Evolutionary conservation across 495 filamentous ascomycete species (phyloP).

Genomic region (Astrothelium macrocarpum): DNA sequence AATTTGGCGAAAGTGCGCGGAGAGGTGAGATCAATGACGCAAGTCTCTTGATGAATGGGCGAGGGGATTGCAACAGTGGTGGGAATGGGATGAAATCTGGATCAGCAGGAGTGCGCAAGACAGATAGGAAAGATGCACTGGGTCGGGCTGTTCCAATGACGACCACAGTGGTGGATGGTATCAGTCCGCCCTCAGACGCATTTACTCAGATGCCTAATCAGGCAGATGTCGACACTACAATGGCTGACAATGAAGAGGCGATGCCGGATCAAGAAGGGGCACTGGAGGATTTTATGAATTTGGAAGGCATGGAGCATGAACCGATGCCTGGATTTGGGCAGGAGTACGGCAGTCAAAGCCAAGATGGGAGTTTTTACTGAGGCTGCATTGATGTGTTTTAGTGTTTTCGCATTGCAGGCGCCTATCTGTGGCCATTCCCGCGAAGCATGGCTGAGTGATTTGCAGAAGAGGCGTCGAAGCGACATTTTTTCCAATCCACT

Average conservation of each 20-base stretch:
- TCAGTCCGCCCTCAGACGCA: constrained; percentile 19
- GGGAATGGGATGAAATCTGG: constrained; percentile 1
- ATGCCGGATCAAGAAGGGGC: constrained; percentile 5
- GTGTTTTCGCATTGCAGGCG: neutral
- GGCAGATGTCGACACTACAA: neutral
- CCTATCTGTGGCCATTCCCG: no score
- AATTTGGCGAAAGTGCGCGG: constrained; percentile 32
- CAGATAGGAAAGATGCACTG: constrained; percentile 36
- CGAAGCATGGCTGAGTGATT: no score
- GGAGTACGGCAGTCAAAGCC: constrained; percentile 20
- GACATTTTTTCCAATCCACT: no score
- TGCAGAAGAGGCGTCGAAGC: no score
- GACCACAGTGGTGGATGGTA: constrained; percentile 29
- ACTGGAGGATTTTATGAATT: constrained; percentile 23
- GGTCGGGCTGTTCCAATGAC: constrained; percentile 35
- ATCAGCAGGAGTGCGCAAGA: constrained; percentile 23
- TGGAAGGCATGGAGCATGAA: constrained; percentile 12
- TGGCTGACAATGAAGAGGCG: constrained; percentile 1
- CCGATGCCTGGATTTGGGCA: constrained; percentile 21
- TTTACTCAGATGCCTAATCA: constrained; percentile 13
- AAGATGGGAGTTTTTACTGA: constrained; percentile 7
- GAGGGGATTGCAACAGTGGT: constrained; percentile 32
- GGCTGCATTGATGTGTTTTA: neutral
- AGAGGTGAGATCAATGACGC: constrained; percentile 36
- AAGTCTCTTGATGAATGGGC: constrained; percentile 41